Percentiles rank a stretch among this genome's conserved stretches.
phyloP scores from a whole-genome alignment of 202 grass and related monocot species.

The Carex arenaria region DNA sequence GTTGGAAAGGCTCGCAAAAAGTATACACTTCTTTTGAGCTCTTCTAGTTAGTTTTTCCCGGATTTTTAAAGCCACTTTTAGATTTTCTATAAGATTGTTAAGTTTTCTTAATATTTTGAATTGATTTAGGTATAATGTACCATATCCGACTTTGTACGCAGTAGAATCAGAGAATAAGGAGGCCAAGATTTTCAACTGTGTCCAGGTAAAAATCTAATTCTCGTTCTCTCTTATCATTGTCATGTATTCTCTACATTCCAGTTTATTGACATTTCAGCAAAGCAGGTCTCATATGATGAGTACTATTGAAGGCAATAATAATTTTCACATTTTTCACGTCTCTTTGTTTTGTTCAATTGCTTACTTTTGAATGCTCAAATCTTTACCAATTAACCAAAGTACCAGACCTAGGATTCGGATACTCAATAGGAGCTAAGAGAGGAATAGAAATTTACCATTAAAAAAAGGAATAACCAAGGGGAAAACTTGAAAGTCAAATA shows the following conservation, averaged over 20 bases:
- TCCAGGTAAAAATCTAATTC: conserved; percentile 49
- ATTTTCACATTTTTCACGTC: no score
- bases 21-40: conserved; percentile 24
- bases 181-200: conserved; percentile 96
- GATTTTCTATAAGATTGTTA: not conserved
- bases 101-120: not conserved
- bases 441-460: not conserved
- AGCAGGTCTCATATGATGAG: not conserved
- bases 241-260: conserved; percentile 3
- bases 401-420: not conserved
- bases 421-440: not conserved
- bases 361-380: not conserved
- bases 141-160: conserved; percentile 67
- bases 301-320: no score
- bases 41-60: not conserved
- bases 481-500: not conserved
- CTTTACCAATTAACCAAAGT: not conserved
- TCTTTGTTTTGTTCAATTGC: not conserved
- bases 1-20: conserved; percentile 72
- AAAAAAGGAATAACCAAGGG: not conserved
- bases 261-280: not conserved
- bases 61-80: not conserved
- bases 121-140: conserved; percentile 80
- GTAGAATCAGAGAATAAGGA: conserved; percentile 80
- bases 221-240: not conserved